These are phyloP conservation scores for Colletotrichum zoysiae DNA, from an alignment of 2,329 filamentous ascomycete species.

Conservation along the genomic window DNA sequence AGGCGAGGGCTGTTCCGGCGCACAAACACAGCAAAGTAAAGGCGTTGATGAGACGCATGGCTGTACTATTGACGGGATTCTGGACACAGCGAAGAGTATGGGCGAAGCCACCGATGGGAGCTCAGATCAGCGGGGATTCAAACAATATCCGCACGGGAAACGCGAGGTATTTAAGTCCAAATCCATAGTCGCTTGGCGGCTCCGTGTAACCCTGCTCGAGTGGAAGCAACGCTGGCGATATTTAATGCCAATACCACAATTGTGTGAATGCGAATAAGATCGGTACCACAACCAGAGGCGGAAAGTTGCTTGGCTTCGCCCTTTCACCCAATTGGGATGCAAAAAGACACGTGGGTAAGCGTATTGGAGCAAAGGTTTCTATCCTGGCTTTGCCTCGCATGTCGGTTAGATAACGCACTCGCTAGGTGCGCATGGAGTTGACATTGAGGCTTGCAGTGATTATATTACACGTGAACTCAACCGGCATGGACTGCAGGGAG, in stretches of 20 bases:
- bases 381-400: conserved; percentile 23
- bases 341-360: too few species aligned
- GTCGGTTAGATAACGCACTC: neutral
- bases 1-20: neutral
- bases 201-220: neutral
- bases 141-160: neutral
- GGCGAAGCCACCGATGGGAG: neutral
- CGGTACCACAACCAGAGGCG: neutral
- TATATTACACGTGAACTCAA: neutral
- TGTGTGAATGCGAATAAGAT: neutral
- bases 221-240: too few species aligned
- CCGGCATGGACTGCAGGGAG: neutral
- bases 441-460: neutral
- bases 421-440: neutral
- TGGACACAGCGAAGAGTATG: neutral
- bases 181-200: neutral
- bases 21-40: neutral
- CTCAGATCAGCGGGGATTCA: too few species aligned
- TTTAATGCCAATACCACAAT: neutral
- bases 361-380: neutral
- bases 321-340: neutral
- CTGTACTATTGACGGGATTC: too few species aligned
- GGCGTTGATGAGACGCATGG: conserved; percentile 6
- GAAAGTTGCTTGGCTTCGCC: neutral
- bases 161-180: neutral